Evolutionary conservation across 2,329 filamentous ascomycete species (phyloP), one percentile per base, ranked within the genome.

Genomic region (Paecilomyces variotii): DNA sequence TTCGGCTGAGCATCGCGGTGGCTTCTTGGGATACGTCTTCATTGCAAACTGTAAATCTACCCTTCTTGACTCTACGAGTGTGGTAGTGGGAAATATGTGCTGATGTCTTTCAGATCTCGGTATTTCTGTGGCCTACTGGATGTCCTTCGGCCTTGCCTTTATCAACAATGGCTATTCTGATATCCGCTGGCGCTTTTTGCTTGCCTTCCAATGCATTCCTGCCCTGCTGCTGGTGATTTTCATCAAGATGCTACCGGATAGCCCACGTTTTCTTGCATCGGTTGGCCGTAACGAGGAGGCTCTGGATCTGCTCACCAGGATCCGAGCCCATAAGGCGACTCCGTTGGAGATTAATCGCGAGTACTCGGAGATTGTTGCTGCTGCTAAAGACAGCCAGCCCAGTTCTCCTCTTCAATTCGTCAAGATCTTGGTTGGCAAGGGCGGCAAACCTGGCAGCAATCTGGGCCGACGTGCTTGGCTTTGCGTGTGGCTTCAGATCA

Each of bases 1-100:
- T 2, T 70, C 74, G 2, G 77, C 79, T 4, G 67, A 73, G 27
- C 76, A 80, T 60, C 74, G 80, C 3, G 80, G 80, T 57, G 75
- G 73, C 1, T 78, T 70, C 56, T 71, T 81, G 34, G 34, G 75
- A 19, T 78, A 79, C 57, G 78, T 81, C 52, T 82, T 82, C 65
- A 77, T 81, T 56, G 79, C 79, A 45, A 82, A 82, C 63, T 81
- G 69, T 72, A 59, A 61, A 67, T 32, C 25, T 10, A n/a, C 53
- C 27, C 30, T n/a, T 24, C 2, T 19, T 19, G 19, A 19, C 19
- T 19, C 19, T 19, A 19, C 19, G 1, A 19, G 19, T 19, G 19
- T 19, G 19, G 19, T 19, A 19, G 19, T 19, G 19, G 19, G 19
- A 19, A 19, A 19, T 19, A 19, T 19, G 19, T 19, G 19, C 19